These are phyloP conservation scores for Pleurotus sapidus DNA, from an alignment of 768 basidiomycete genomes.

Conservation along the genomic window DNA sequence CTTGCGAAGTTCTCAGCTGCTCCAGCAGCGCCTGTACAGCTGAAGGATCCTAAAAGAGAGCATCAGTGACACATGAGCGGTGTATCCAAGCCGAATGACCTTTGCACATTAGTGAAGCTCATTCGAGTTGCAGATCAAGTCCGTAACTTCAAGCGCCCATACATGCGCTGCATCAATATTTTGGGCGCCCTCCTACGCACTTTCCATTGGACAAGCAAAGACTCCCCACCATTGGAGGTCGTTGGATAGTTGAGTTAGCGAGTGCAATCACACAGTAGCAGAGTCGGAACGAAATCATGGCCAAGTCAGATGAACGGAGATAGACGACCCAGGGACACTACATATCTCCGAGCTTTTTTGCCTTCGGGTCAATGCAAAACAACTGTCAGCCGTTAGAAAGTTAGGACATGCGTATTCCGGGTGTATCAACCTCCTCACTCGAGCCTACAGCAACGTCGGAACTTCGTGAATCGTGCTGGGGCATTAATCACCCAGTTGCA, in stretches of 20 bases:
- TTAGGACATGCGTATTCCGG: too few species aligned
- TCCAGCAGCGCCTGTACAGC: conserved; percentile 72
- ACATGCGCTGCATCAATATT: background rate
- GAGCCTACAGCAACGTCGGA: too few species aligned
- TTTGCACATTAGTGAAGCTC: conserved; percentile 2
- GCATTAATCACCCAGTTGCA: too few species aligned
- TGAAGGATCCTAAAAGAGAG: conserved; percentile 51
- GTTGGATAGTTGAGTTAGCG: too few species aligned
- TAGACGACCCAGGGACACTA: background rate
- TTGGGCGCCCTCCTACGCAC: too few species aligned
- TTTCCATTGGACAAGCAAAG: too few species aligned
- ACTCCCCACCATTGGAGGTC: too few species aligned
- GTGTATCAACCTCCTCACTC: too few species aligned
- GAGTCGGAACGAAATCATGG: background rate
- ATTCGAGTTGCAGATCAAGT: background rate
- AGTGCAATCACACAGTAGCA: too few species aligned
- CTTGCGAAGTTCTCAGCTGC: conserved; percentile 61
- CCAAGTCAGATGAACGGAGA: background rate
- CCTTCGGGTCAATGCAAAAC: background rate
- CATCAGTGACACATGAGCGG: conserved; percentile 1
- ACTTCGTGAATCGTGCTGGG: too few species aligned
- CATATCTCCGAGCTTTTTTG: background rate
- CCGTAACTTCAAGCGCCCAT: background rate
- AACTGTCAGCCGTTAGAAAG: background rate
- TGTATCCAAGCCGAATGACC: background rate